phyloP scores from a whole-genome alignment of 495 filamentous ascomycete species.

The Xylaria venustula region DNA sequence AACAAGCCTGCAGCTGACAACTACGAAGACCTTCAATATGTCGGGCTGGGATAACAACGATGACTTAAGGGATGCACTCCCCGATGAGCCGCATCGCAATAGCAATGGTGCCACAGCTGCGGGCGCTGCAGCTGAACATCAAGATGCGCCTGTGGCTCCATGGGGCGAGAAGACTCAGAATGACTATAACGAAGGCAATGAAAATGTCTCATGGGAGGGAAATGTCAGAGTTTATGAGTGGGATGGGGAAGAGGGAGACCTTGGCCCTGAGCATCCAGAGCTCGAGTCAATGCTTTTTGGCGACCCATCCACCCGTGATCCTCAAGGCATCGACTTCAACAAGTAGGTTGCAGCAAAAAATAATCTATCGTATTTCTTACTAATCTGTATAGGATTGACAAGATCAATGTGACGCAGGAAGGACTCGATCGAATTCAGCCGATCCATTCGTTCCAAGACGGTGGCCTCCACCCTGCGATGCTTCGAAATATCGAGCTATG shows the following conservation, averaged over 20 bases:
- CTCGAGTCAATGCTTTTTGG: constrained; percentile 77
- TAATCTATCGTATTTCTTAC: not conserved
- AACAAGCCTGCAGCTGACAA: not conserved
- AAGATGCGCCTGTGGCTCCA: constrained; percentile 24
- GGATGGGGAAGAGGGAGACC: constrained; percentile 80
- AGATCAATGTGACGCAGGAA: constrained; percentile 60
- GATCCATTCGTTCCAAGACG: constrained; percentile 64
- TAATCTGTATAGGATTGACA: constrained; percentile 45
- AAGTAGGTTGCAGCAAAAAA: constrained; percentile 35
- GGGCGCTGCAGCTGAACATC: constrained; percentile 20
- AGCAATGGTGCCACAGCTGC: constrained; percentile 14
- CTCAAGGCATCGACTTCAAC: constrained; percentile 45
- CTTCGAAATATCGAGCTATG: constrained; percentile 70
- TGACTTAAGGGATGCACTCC: constrained; percentile 31
- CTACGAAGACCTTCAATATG: constrained; percentile 14
- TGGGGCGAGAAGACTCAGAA: constrained; percentile 56
- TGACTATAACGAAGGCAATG: constrained; percentile 51
- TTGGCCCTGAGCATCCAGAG: constrained; percentile 65
- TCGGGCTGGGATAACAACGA: constrained; percentile 37
- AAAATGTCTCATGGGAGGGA: constrained; percentile 30
- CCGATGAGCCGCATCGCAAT: constrained; percentile 17
- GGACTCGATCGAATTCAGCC: constrained; percentile 53
- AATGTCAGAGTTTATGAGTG: constrained; percentile 75
- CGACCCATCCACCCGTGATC: constrained; percentile 33
- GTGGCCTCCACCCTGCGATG: constrained; percentile 84